Percentiles rank a stretch among this genome's conserved stretches.
Evolutionary conservation across 495 filamentous ascomycete species (phyloP).

Genomic region (Lentithecium fluviatile): DNA sequence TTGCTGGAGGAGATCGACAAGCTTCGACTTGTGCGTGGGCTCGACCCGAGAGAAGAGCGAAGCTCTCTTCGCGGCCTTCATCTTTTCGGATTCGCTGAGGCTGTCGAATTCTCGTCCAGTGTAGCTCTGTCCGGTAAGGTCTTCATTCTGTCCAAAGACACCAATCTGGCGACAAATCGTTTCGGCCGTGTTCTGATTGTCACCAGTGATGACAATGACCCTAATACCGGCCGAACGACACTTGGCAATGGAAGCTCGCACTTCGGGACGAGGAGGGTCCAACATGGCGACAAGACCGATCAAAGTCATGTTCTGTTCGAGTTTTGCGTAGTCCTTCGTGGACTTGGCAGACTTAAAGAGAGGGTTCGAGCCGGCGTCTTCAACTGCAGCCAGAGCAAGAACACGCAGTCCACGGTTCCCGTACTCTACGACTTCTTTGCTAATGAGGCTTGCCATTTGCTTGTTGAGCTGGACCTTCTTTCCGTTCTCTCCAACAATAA

Average conservation of each 20-base stretch:
- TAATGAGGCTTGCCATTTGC: constrained; percentile 64
- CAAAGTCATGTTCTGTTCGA: constrained; percentile 93
- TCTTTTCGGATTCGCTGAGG: constrained; percentile 72
- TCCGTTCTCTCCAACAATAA: constrained; percentile 71
- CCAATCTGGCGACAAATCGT: constrained; percentile 97
- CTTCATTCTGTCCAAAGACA: constrained; percentile 79
- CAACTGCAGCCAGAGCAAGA: constrained; percentile 83
- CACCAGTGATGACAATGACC: constrained; percentile 96
- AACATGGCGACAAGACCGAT: constrained; percentile 95
- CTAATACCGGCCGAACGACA: constrained; percentile 92
- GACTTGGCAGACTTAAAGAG: constrained; percentile 73
- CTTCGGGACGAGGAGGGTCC: constrained; percentile 95
- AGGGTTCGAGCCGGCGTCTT: constrained; percentile 67
- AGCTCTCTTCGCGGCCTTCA: constrained; percentile 78
- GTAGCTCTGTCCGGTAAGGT: constrained; percentile 87
- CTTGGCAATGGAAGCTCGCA: constrained; percentile 77
- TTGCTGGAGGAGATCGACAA: constrained; percentile 94
- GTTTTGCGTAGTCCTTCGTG: constrained; percentile 74
- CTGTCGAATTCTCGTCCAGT: constrained; percentile 93
- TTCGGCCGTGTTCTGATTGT: constrained; percentile 96
- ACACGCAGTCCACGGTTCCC: constrained; percentile 91
- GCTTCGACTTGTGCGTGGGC: constrained; percentile 89
- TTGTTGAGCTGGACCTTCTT: constrained; percentile 67
- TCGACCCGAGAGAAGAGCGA: constrained; percentile 97
- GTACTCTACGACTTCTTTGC: constrained; percentile 79